Conservation (phyloP, 1,284 basidiomycete species). For the Papiliotrema nemorosa region DNA sequence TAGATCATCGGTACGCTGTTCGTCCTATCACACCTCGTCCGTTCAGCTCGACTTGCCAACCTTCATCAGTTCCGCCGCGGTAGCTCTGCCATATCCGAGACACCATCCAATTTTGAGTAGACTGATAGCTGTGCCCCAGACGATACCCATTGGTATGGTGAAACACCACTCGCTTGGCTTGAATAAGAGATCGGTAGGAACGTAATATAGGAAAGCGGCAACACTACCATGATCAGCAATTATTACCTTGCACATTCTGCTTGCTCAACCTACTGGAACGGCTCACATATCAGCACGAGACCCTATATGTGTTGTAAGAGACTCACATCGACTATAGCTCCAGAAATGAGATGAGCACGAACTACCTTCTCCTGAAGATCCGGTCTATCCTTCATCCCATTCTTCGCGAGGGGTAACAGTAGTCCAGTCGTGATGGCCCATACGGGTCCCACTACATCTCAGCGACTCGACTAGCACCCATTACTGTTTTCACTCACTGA, state of each 20-base stretch:
- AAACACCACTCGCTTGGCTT: neutral
- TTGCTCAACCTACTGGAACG: neutral
- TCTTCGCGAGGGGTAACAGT: conserved; percentile 2
- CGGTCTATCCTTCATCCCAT: conserved; percentile 3
- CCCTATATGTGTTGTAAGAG: no score
- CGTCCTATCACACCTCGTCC: no score
- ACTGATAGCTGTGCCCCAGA: neutral
- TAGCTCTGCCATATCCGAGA: neutral
- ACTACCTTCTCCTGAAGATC: conserved; percentile 2
- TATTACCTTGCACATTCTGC: neutral
- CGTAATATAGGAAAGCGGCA: neutral
- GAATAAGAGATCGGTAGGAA: conserved; percentile 1
- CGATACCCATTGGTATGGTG: neutral
- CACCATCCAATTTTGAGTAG: conserved; percentile 1
- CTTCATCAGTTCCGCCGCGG: neutral
- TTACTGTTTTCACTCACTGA: conserved; percentile 1
- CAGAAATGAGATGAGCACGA: conserved; percentile 1
- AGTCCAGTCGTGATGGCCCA: neutral
- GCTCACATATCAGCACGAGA: neutral
- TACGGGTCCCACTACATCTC: neutral
- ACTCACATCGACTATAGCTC: conserved; percentile 5
- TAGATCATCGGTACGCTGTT: no score
- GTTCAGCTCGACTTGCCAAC: neutral
- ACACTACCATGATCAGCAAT: neutral
- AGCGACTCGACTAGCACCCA: neutral